These are phyloP conservation scores for Aristolochia californica DNA, from an alignment of 164 flowering plant genomes.

Conservation along the genomic window DNA sequence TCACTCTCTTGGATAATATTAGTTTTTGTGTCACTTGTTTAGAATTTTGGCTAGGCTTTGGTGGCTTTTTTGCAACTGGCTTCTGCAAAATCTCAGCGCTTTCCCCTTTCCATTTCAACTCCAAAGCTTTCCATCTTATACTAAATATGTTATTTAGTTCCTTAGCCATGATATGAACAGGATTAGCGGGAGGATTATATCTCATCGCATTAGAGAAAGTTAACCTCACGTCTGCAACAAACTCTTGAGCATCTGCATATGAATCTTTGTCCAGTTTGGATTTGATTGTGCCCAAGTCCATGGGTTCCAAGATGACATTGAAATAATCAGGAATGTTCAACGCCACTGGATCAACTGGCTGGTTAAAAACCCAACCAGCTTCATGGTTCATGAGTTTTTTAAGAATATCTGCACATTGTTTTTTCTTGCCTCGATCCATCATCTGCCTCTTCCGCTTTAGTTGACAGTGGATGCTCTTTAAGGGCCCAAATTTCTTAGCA, in stretches of 20 bases:
- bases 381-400: constrained; percentile 45
- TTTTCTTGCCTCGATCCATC: constrained; percentile 33
- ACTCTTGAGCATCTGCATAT: constrained; percentile 38
- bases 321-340: constrained; percentile 72
- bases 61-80: constrained; percentile 6
- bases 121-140: constrained; percentile 40
- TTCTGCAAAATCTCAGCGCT: constrained; percentile 11
- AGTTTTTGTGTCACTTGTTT: constrained; percentile 9
- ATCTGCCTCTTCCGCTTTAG: constrained; percentile 35
- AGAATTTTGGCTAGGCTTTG: constrained; percentile 2
- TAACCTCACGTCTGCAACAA: constrained; percentile 72
- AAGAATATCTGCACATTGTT: constrained; percentile 41
- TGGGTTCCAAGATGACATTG: constrained; percentile 46
- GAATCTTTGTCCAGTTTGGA: constrained; percentile 35
- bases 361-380: constrained; percentile 38
- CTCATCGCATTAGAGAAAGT: constrained; percentile 82
- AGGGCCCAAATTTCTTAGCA: constrained; percentile 30
- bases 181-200: constrained; percentile 62
- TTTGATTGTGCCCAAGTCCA: constrained; percentile 87
- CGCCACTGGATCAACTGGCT: constrained; percentile 70
- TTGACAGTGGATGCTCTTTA: constrained; percentile 15
- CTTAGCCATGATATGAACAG: constrained; percentile 48
- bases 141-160: constrained; percentile 34
- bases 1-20: constrained; percentile 9
- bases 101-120: constrained; percentile 24